Percentiles rank a stretch among this genome's conserved stretches.
These are phyloP conservation scores for Cryphonectria naterciae DNA, from an alignment of 2,329 filamentous ascomycete genomes.

Conservation along the genomic window DNA sequence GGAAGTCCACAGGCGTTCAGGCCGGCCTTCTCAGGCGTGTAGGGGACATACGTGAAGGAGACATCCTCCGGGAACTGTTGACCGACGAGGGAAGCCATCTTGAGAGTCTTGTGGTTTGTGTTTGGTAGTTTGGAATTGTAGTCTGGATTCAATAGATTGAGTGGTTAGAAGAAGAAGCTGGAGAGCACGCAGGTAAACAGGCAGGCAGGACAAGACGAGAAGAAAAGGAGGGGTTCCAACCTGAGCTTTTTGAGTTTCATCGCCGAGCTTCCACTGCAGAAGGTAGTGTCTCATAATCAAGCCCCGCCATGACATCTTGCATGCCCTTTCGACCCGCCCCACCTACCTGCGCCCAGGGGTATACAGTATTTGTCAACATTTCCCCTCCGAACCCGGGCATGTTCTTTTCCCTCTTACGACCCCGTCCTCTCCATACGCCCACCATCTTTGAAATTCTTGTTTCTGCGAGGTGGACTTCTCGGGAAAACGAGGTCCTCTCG, in stretches of 20 bases:
- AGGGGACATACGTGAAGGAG: slow-evolving; percentile 82
- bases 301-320: slow-evolving; percentile 6
- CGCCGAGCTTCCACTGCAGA: slow-evolving; percentile 10
- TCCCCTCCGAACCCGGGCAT: slow-evolving; percentile 2
- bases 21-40: slow-evolving; percentile 67
- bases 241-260: slow-evolving; percentile 7
- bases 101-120: slow-evolving; percentile 50
- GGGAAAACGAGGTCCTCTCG: neutral
- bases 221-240: neutral
- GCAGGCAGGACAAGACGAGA: neutral
- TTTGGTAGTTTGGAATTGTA: neutral
- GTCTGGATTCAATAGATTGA: neutral
- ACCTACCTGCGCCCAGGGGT: neutral
- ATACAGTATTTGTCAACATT: slow-evolving; percentile 13
- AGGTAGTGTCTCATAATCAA: neutral
- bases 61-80: slow-evolving; percentile 83
- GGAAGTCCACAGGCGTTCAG: slow-evolving; percentile 80
- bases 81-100: slow-evolving; percentile 54
- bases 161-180: neutral
- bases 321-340: neutral
- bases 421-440: neutral
- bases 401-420: neutral
- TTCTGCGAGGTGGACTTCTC: neutral
- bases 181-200: neutral
- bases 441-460: neutral